Evolutionary conservation across 345 rosid genomes (phyloP).

Genomic region (Eucalyptus melliodora): DNA sequence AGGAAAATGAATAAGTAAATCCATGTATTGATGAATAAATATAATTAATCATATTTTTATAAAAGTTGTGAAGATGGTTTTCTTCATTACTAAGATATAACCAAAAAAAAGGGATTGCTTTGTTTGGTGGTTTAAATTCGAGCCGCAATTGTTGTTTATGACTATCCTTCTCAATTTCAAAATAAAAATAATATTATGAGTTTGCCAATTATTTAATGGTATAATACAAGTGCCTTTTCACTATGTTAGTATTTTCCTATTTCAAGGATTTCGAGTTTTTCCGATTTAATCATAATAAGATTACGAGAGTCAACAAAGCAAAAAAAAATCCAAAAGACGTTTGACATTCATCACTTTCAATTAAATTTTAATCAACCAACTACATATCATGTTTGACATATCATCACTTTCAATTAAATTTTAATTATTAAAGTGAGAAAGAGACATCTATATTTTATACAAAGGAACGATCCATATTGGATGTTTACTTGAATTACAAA

Average conservation of each 20-base stretch:
- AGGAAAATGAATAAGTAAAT: not conserved
- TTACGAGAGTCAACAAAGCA: not conserved
- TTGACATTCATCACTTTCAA: not conserved
- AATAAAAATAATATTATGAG: not conserved
- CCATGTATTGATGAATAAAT: not conserved
- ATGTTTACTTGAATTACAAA: not conserved
- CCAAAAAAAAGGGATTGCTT: not conserved
- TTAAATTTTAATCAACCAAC: not conserved
- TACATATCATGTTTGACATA: not conserved
- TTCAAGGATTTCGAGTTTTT: not conserved
- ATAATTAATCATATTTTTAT: not conserved
- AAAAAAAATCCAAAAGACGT: not conserved
- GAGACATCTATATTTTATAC: not conserved
- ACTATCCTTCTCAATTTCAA: not conserved
- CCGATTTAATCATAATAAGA: not conserved
- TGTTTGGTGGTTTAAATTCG: not conserved
- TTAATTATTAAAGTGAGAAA: not conserved
- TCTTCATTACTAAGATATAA: not conserved
- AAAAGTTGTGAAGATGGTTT: not conserved
- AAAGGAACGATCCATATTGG: not conserved
- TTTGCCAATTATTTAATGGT: not conserved
- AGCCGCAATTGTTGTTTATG: not conserved
- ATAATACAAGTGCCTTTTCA: not conserved
- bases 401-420: not conserved
- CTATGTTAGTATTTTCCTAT: not conserved